These are phyloP conservation scores for Aspergillus egyptiacus DNA, from an alignment of 495 filamentous ascomycete species.

Conservation along the genomic window DNA sequence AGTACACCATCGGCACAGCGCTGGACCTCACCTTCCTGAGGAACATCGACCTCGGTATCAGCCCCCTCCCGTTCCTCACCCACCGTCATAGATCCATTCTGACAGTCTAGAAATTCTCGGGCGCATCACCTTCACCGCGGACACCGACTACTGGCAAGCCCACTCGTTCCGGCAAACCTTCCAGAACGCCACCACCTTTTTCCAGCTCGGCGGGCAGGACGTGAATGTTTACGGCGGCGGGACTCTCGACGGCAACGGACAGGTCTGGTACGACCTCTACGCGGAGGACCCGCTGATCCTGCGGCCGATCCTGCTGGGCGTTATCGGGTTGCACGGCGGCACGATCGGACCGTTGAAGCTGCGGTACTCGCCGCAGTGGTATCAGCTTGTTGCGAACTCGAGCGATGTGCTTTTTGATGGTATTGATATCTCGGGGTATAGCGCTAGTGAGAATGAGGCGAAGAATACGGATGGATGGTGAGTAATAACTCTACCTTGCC, in stretches of 20 bases:
- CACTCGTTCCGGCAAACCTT: slow-evolving; percentile 54
- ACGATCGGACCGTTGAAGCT: slow-evolving; percentile 56
- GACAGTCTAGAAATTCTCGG: slow-evolving; percentile 51
- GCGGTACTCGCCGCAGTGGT: slow-evolving; percentile 61
- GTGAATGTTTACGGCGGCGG: slow-evolving; percentile 63
- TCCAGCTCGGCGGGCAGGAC: slow-evolving; percentile 61
- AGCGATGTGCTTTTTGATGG: slow-evolving; percentile 60
- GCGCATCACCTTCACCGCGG: slow-evolving; percentile 53
- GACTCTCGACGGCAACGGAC: slow-evolving; percentile 59
- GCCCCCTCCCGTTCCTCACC: not conserved
- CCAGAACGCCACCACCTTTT: slow-evolving; percentile 65
- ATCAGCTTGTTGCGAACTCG: slow-evolving; percentile 62
- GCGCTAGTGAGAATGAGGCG: slow-evolving; percentile 45
- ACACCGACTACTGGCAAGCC: slow-evolving; percentile 62
- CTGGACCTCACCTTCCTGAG: slow-evolving; percentile 59
- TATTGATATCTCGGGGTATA: slow-evolving; percentile 55
- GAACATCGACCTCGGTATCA: slow-evolving; percentile 53
- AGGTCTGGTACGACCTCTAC: slow-evolving; percentile 64
- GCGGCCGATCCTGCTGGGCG: slow-evolving; percentile 54
- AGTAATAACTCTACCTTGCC: too few species aligned
- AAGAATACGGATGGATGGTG: slow-evolving; percentile 68
- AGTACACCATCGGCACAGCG: slow-evolving; percentile 59
- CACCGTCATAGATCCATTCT: too few species aligned
- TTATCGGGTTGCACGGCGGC: slow-evolving; percentile 58
- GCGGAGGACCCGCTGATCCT: slow-evolving; percentile 49